Evolutionary conservation across 305 asterid species (phyloP).

Genomic region (Withania somnifera): DNA sequence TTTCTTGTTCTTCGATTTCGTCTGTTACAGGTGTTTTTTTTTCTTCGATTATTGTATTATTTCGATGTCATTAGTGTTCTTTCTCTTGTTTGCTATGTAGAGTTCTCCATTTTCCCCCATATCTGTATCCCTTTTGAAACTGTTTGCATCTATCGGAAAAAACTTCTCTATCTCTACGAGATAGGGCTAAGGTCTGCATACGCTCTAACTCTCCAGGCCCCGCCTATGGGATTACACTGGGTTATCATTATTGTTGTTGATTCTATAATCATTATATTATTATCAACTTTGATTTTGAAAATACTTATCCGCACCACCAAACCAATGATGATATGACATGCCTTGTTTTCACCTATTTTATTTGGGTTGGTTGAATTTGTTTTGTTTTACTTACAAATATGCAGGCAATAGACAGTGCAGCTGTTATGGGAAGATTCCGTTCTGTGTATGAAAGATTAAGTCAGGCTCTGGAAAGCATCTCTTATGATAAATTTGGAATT

Average conservation of each 20-base stretch:
- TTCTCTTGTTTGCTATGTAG: background rate
- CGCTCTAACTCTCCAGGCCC: background rate
- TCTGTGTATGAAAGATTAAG: constrained; percentile 44
- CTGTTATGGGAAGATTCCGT: constrained; percentile 52
- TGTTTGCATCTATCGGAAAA: background rate
- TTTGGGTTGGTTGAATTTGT: background rate
- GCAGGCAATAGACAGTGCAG: constrained; percentile 71
- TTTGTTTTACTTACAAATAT: background rate
- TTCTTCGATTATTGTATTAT: background rate
- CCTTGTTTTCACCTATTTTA: background rate
- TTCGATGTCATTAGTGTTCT: background rate
- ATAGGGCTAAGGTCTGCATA: background rate
- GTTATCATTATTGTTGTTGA: background rate
- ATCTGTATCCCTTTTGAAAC: background rate
- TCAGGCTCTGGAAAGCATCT: constrained; percentile 59
- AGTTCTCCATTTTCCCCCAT: background rate
- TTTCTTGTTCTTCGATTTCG: background rate
- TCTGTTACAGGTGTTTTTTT: background rate
- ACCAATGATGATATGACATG: background rate
- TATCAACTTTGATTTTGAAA: background rate
- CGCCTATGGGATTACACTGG: background rate
- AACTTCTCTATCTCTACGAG: background rate
- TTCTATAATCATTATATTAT: background rate
- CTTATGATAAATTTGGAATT: constrained; percentile 60
- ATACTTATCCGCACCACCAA: background rate